Conservation (phyloP, 2,329 filamentous ascomycete genomes). For the Arthroderma uncinatum region DNA sequence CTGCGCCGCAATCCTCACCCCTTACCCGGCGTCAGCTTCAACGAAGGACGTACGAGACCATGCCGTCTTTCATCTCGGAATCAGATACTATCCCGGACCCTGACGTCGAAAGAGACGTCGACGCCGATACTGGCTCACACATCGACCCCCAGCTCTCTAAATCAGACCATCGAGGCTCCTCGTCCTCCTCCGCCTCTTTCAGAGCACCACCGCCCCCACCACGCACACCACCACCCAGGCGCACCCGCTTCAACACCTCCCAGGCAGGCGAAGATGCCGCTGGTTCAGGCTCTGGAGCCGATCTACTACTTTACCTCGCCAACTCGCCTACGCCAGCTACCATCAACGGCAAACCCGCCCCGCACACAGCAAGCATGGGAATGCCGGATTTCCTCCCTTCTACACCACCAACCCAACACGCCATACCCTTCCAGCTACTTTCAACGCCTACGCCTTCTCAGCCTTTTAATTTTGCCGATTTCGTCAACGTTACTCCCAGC, state of each 20-base stretch:
- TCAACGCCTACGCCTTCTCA: slow-evolving; percentile 56
- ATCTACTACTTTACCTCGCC: slow-evolving; percentile 71
- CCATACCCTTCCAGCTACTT: slow-evolving; percentile 40
- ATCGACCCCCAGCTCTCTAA: slow-evolving; percentile 71
- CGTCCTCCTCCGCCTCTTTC: slow-evolving; percentile 46
- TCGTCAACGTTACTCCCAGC: slow-evolving; percentile 93
- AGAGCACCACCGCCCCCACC: slow-evolving; percentile 48
- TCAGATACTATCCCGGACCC: slow-evolving; percentile 55
- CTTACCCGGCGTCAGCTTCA: slow-evolving; percentile 60
- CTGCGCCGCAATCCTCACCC: slow-evolving; percentile 75
- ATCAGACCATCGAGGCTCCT: slow-evolving; percentile 4
- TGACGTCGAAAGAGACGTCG: slow-evolving; percentile 26
- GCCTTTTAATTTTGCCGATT: slow-evolving; percentile 88
- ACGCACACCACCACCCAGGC: slow-evolving; percentile 61
- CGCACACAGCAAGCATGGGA: slow-evolving; percentile 9
- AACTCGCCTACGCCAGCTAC: slow-evolving; percentile 81
- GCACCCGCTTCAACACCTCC: slow-evolving; percentile 44
- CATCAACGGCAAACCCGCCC: slow-evolving; percentile 36
- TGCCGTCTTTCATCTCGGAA: slow-evolving; percentile 64
- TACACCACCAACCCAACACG: slow-evolving; percentile 61
- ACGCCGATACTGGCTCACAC: slow-evolving; percentile 48
- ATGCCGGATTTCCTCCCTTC: slow-evolving; percentile 50
- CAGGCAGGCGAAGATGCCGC: slow-evolving; percentile 52
- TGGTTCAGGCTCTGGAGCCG: slow-evolving; percentile 45
- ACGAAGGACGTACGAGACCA: slow-evolving; percentile 55